phyloP scores from a whole-genome alignment of 805 yeast species.

The Saturnispora hagleri region DNA sequence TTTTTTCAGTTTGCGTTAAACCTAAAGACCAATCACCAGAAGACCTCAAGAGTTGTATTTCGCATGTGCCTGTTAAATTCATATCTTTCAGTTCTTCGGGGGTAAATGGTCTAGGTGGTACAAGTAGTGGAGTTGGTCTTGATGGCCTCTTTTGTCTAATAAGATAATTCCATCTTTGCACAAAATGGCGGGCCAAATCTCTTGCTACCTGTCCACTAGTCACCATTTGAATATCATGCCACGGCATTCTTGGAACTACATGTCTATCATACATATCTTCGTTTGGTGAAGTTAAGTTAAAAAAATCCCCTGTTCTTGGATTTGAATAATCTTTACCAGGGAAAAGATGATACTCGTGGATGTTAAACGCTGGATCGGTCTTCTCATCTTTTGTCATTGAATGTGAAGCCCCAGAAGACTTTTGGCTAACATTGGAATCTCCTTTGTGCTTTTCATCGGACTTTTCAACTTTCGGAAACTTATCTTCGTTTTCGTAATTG shows the following conservation, averaged over 20 bases:
- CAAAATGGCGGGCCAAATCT: slow-evolving; percentile 87
- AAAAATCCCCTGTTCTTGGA: slow-evolving; percentile 86
- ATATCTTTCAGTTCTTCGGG: slow-evolving; percentile 56
- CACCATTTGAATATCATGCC: slow-evolving; percentile 99
- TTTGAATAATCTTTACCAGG: slow-evolving; percentile 98
- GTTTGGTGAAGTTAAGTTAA: slow-evolving; percentile 71
- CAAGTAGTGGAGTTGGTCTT: slow-evolving; percentile 79
- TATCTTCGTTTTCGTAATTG: slow-evolving; percentile 21
- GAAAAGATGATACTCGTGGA: slow-evolving; percentile 49
- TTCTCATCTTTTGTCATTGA: neutral
- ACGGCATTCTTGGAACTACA: slow-evolving; percentile 88
- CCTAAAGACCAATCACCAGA: slow-evolving; percentile 94
- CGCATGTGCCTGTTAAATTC: slow-evolving; percentile 76
- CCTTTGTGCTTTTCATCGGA: neutral
- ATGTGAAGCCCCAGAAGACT: neutral
- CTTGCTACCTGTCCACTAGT: slow-evolving; percentile 91
- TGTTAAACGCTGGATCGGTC: slow-evolving; percentile 13
- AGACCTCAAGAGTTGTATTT: slow-evolving; percentile 81
- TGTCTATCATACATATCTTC: slow-evolving; percentile 86
- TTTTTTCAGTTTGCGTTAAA: slow-evolving; percentile 70
- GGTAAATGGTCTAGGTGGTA: slow-evolving; percentile 87
- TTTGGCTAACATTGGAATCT: slow-evolving; percentile 10
- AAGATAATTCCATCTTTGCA: slow-evolving; percentile 94
- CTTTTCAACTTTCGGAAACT: slow-evolving; percentile 3
- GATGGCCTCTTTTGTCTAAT: slow-evolving; percentile 92